These are phyloP conservation scores for Cicer arietinum DNA, from an alignment of 306 rosid species.

Conservation along the genomic window DNA sequence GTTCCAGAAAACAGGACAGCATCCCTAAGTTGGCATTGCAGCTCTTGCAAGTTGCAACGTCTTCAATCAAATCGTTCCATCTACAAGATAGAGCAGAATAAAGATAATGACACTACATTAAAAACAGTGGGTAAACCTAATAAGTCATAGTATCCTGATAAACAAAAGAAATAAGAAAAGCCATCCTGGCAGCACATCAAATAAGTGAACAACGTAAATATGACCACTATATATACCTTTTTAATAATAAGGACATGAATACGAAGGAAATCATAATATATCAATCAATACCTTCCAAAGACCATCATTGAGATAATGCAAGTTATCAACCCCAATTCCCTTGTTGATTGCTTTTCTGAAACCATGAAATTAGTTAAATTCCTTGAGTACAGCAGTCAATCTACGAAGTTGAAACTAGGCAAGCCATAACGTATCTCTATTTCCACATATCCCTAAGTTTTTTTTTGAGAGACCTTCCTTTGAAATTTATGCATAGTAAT, in stretches of 20 bases:
- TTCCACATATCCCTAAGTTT: constrained; percentile 11
- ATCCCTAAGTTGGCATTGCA: constrained; percentile 16
- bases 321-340: constrained; percentile 96
- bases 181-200: background rate
- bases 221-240: background rate
- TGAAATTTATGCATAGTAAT: background rate
- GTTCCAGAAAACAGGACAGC: constrained; percentile 45
- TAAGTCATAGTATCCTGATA: constrained; percentile 2
- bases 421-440: background rate
- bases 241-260: background rate
- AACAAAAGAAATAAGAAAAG: constrained; percentile 15
- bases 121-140: background rate
- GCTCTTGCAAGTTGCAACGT: constrained; percentile 36
- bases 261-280: constrained; percentile 27
- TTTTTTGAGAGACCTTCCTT: constrained; percentile 13
- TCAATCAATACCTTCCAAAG: constrained; percentile 88
- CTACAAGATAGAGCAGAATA: constrained; percentile 46
- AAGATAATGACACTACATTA: background rate
- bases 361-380: constrained; percentile 40
- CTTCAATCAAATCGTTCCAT: constrained; percentile 86
- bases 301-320: constrained; percentile 98
- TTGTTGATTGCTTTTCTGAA: constrained; percentile 88
- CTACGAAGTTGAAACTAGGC: constrained; percentile 21
- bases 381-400: constrained; percentile 33
- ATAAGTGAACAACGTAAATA: constrained; percentile 14